Base-by-base conservation (phyloP, 257 asterid genomes). In the Capsicum chinense region DNA sequence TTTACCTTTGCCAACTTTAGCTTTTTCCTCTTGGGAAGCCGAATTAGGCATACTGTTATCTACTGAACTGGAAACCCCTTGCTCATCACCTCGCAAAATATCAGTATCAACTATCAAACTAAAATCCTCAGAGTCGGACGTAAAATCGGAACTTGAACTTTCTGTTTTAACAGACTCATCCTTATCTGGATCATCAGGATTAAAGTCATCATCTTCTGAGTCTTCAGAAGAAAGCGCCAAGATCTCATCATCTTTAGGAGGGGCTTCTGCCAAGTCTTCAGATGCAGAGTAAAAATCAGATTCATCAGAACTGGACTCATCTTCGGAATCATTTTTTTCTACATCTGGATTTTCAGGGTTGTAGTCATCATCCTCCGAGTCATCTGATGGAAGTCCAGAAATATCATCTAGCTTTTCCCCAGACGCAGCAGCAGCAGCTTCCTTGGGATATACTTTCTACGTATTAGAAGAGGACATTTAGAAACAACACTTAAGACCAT, bases 371-470 rank as follows among this genome's bases (percentile, higher is more conserved):
- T 95, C 99, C 82, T 91, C 97, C 1, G 99, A 93, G 88, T 93
- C 98, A 87, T 94, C 98, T 7, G 97, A 91, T n/a, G 92, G 92
- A 57, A 88, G 88, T 52, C 90, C 93, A 86, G 86, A 81, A 89
- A 84, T 87, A 78, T 85, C 96, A 86, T 91, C 94, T 82, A 87
- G 87, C 83, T 88, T 91, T 88, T 86, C 95, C 78, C 98, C 99
- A 3, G 94, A 88, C 79, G 92, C 95, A 84, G 92, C 95, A 48
- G 93, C 93, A 67, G 93, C 95, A 79, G 97, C 99, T 90, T 94
- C 98, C 90, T 95, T 97, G 10, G 99, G 95, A 89, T 93, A 97
- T 48, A 97, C 92, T 87, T 93, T 95, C 99, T 97, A 97, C 86
- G 88, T 48, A 66, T 81, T 64, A 82, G 50, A 84, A 84, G 83